Evolutionary conservation across 108 stramenopile species (phyloP), one percentile per base, ranked within the genome.

Genomic region (Tribonema minus): DNA sequence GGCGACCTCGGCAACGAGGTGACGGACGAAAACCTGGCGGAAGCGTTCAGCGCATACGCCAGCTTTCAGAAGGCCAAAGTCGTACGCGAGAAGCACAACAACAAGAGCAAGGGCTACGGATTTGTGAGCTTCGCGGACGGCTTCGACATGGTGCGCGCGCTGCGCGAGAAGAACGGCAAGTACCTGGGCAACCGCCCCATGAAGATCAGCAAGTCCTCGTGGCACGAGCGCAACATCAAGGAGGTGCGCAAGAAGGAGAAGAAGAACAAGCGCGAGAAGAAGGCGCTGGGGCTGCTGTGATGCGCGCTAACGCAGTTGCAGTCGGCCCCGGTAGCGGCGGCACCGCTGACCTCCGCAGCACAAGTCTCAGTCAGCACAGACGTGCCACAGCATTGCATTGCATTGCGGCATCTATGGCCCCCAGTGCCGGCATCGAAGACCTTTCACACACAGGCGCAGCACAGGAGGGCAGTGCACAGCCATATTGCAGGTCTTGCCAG

Each of bases 101-200:
- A 86, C 37, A 90, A 90, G 76, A 82, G 85, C 34, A 89, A 91
- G 37, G 96, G 96, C n/a, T 99, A 89, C 82, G 98, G 96, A 29
- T 97, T 99, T 86, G 96, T 98, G 0, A 88, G 86, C 33, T 90
- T 99, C 68, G 33, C 92, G 71, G 92, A 96, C 81, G 91, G 94
- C 64, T 75, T 93, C 86, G 95, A 97, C 64, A 92, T 91, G 86
- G 92, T 94, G 3, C 88, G 88, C 67, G 96, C 96, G 29, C 88
- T 98, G 62, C 85, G 95, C 32, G 96, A 99, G 86, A 92, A 90
- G 90, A 92, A 97, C 74, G 94, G 94, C 61, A 93, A 92, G 59
- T 98, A 94, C 92, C 80, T 96, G 68, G 93, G 92, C 6, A 85
- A 85, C 28, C 85, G 97, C 4, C 96, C 96, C 27, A 94, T 96